A percentile compares a stretch with the other conserved stretches of the same genome.
phyloP scores from a whole-genome alignment of 345 rosid species.

The Erucastrum elatum region DNA sequence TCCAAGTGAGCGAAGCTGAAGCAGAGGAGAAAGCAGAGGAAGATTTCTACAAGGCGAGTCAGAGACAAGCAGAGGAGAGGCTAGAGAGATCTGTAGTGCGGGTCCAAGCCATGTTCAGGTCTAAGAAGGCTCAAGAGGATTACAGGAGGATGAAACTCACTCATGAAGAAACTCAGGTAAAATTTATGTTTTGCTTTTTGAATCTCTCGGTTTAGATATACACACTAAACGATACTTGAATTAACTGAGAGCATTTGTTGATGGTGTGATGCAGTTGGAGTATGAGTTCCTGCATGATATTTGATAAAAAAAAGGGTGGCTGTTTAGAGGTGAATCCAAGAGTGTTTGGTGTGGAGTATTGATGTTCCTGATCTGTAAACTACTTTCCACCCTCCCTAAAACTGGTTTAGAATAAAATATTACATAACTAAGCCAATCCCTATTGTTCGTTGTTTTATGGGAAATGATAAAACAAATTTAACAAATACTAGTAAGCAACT shows the following conservation, averaged over 20 bases:
- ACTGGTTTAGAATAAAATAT: slow-evolving; percentile 13
- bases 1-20: slow-evolving; percentile 51
- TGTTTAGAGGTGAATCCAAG: slow-evolving; percentile 38
- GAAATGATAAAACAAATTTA: slow-evolving; percentile 1
- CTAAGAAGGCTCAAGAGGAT: slow-evolving; percentile 90
- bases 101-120: slow-evolving; percentile 93
- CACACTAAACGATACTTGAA: not conserved
- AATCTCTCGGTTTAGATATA: not conserved
- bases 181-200: not conserved
- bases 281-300: slow-evolving; percentile 41
- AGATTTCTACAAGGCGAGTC: slow-evolving; percentile 73
- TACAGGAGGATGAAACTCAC: slow-evolving; percentile 82
- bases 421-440: not conserved
- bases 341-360: slow-evolving; percentile 7
- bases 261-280: slow-evolving; percentile 63
- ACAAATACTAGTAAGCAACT: not conserved
- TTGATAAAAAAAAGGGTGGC: slow-evolving; percentile 27
- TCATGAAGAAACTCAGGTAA: slow-evolving; percentile 66
- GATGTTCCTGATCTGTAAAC: slow-evolving; percentile 9
- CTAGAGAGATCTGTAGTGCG: slow-evolving; percentile 77
- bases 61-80: slow-evolving; percentile 90
- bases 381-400: slow-evolving; percentile 9
- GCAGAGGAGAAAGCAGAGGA: slow-evolving; percentile 69
- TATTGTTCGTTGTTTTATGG: slow-evolving; percentile 1
- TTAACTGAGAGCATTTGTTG: not conserved